Percentiles rank a stretch among this genome's conserved stretches.
phyloP scores from a whole-genome alignment of 148 eudicot species.

The Persicaria maculosa region DNA sequence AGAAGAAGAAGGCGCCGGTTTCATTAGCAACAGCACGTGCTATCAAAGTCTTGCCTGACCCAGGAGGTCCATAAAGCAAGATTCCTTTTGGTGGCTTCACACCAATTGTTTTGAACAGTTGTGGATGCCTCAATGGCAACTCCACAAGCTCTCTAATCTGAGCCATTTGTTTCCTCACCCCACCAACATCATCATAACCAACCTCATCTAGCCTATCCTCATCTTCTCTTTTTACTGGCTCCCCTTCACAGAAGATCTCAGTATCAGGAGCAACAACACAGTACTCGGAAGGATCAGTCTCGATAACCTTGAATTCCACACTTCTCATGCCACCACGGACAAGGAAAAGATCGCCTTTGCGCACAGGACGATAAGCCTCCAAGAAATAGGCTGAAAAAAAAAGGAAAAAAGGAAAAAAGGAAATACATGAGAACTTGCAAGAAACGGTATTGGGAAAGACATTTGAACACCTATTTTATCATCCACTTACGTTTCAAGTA shows the following conservation, averaged over 20 bases:
- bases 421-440: no score
- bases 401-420: neutral
- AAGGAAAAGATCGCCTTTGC: constrained; percentile 73
- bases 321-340: constrained; percentile 92
- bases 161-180: constrained; percentile 90
- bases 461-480: no score
- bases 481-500: constrained; percentile 65
- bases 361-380: constrained; percentile 79
- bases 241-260: constrained; percentile 89
- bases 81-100: constrained; percentile 93
- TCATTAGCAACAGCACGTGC: constrained; percentile 94
- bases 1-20: constrained; percentile 89
- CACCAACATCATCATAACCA: constrained; percentile 94
- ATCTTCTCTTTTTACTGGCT: constrained; percentile 76
- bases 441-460: no score
- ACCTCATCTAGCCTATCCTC: constrained; percentile 77
- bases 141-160: constrained; percentile 85
- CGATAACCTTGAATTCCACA: constrained; percentile 81
- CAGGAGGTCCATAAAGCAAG: constrained; percentile 84
- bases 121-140: constrained; percentile 79
- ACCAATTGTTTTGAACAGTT: constrained; percentile 81
- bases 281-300: constrained; percentile 78
- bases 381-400: constrained; percentile 61
- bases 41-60: constrained; percentile 83
- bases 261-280: constrained; percentile 94